Evolutionary conservation across 176 grass and related monocot species (phyloP).

Genomic region (Themeda triandra): DNA sequence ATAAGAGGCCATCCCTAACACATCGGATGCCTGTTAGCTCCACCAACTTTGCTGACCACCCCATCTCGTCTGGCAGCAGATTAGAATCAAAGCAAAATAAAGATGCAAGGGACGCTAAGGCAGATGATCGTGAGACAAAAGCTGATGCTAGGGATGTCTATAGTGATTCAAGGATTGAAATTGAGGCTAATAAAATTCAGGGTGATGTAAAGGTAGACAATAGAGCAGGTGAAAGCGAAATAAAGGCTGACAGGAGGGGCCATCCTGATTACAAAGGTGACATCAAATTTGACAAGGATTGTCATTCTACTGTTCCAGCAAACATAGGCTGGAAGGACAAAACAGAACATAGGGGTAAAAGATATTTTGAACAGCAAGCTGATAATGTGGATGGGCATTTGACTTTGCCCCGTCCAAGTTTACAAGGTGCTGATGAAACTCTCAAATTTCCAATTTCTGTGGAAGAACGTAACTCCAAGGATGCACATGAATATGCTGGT

Average conservation of each 20-base stretch:
- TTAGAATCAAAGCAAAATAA: constrained; percentile 58
- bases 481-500: constrained; percentile 53
- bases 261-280: constrained; percentile 53
- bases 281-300: constrained; percentile 58
- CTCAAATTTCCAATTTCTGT: constrained; percentile 28
- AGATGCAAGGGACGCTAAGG: constrained; percentile 51
- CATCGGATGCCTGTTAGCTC: constrained; percentile 48
- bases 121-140: constrained; percentile 45
- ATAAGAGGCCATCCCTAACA: constrained; percentile 54
- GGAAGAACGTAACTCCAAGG: constrained; percentile 39
- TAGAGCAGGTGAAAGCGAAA: constrained; percentile 47
- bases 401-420: too few relatives aligned
- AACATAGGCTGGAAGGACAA: constrained; percentile 52
- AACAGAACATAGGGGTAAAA: too few relatives aligned
- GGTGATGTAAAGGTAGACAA: constrained; percentile 48
- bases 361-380: too few relatives aligned
- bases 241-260: constrained; percentile 40
- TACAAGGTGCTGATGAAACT: constrained; percentile 50
- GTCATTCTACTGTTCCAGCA: constrained; percentile 38
- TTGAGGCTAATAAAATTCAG: constrained; percentile 54
- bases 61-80: constrained; percentile 46
- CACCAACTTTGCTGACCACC: constrained; percentile 36
- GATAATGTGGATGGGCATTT: too few relatives aligned
- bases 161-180: constrained; percentile 35
- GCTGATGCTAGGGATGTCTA: constrained; percentile 39